phyloP scores from a whole-genome alignment of 495 filamentous ascomycete species.

The Penicillium coprophilum region DNA sequence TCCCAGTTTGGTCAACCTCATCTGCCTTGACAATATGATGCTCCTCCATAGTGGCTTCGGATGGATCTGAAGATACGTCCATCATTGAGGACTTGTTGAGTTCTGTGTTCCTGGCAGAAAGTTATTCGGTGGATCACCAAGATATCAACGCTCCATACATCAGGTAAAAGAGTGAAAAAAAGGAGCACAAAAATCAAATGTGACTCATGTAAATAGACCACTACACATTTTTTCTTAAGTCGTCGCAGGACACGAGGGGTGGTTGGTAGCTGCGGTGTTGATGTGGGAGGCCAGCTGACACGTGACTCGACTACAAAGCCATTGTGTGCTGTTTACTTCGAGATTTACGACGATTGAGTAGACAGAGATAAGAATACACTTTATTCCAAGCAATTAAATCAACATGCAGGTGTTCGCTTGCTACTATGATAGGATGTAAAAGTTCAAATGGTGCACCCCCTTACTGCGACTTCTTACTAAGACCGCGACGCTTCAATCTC shows the following conservation, averaged over 20 bases:
- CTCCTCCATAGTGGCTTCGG: constrained; percentile 28
- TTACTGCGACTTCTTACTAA: constrained; percentile 37
- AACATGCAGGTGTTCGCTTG: not conserved
- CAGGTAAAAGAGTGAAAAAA: constrained; percentile 5
- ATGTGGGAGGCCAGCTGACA: not conserved
- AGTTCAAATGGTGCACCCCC: not conserved
- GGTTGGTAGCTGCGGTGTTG: constrained; percentile 9
- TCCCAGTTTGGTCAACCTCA: constrained; percentile 55
- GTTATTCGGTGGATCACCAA: constrained; percentile 10
- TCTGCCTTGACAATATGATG: constrained; percentile 55
- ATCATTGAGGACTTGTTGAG: constrained; percentile 21
- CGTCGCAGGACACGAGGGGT: not conserved
- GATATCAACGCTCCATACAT: constrained; percentile 16
- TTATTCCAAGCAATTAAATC: not conserved
- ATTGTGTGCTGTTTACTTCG: not conserved
- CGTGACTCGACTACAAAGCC: constrained; percentile 5
- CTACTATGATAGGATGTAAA: not conserved
- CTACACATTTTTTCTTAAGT: not conserved
- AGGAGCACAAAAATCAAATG: not conserved
- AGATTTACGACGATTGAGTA: not conserved
- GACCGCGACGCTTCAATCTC: constrained; percentile 34
- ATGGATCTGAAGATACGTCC: constrained; percentile 29
- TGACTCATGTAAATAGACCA: not conserved
- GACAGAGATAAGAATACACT: not conserved
- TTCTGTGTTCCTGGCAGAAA: constrained; percentile 10